Percentiles rank a stretch among this genome's conserved stretches.
These are phyloP conservation scores for Hamigera avellanea DNA, from an alignment of 495 filamentous ascomycete species.

Conservation along the genomic window DNA sequence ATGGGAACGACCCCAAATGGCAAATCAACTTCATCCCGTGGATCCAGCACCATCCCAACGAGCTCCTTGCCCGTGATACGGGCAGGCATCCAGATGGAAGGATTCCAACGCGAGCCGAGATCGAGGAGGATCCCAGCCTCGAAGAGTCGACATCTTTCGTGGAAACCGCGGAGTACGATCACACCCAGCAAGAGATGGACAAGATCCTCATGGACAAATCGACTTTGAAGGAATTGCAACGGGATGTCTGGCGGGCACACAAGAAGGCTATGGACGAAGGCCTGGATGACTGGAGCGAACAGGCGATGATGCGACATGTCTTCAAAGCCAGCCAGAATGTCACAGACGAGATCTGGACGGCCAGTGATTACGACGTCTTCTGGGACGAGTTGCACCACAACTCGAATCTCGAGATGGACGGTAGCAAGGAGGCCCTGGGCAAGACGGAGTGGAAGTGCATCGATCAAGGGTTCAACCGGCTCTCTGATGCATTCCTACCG, in stretches of 20 bases:
- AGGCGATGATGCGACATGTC: slow-evolving; percentile 15
- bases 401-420: slow-evolving; percentile 11
- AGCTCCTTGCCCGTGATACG: slow-evolving; percentile 34
- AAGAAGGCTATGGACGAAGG: slow-evolving; percentile 14
- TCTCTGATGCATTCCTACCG: slow-evolving; percentile 15
- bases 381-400: slow-evolving; percentile 20
- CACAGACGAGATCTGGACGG: slow-evolving; percentile 16
- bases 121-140: slow-evolving; percentile 15
- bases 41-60: slow-evolving; percentile 44
- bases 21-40: slow-evolving; percentile 53
- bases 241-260: slow-evolving; percentile 12
- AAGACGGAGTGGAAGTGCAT: slow-evolving; percentile 14
- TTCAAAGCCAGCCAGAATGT: slow-evolving; percentile 14
- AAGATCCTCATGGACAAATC: slow-evolving; percentile 7
- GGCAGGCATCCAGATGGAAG: slow-evolving; percentile 38
- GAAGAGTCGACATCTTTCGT: slow-evolving; percentile 3
- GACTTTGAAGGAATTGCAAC: slow-evolving; percentile 12
- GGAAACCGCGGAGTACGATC: slow-evolving; percentile 4
- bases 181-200: too few relatives aligned
- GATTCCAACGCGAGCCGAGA: slow-evolving; percentile 22
- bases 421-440: too few relatives aligned
- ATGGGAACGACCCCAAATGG: slow-evolving; percentile 33
- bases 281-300: slow-evolving; percentile 17
- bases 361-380: slow-evolving; percentile 13
- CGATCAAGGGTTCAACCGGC: slow-evolving; percentile 14